A percentile compares a stretch with the other conserved stretches of the same genome.
These are phyloP conservation scores for Podaxis rugospora DNA, from an alignment of 768 basidiomycete species.

Conservation along the genomic window DNA sequence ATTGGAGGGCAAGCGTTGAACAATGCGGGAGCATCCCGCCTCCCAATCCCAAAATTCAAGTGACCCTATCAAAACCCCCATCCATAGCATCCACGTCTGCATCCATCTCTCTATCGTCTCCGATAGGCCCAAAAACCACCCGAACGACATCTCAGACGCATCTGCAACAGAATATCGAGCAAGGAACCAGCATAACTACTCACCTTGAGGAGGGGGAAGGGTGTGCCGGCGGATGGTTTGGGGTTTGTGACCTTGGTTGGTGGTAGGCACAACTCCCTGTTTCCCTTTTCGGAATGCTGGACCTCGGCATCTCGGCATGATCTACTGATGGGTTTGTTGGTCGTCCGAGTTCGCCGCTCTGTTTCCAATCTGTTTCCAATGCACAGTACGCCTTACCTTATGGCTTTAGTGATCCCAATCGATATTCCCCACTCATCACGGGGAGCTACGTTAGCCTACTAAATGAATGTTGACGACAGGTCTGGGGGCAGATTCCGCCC, in stretches of 20 bases:
- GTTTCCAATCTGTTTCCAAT: not conserved
- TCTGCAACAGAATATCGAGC: not conserved
- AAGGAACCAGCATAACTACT: constrained; percentile 13
- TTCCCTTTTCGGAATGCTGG: constrained; percentile 9
- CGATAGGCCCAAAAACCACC: constrained; percentile 4
- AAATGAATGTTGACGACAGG: not conserved
- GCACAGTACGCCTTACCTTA: not conserved
- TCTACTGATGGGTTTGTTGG: not conserved
- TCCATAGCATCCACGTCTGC: constrained; percentile 11
- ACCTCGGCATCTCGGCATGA: constrained; percentile 11
- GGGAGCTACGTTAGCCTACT: not conserved
- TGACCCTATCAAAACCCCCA: constrained; percentile 12
- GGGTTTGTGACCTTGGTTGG: not conserved
- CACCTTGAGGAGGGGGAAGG: constrained; percentile 21
- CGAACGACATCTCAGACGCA: not conserved
- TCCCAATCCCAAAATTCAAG: not conserved
- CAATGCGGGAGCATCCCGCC: not conserved
- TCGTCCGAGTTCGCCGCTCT: not conserved
- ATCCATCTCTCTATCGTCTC: constrained; percentile 18
- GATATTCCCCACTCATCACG: too few species aligned
- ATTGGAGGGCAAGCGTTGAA: not conserved
- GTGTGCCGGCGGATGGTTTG: not conserved
- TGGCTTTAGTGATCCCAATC: not conserved
- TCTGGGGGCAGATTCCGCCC: not conserved
- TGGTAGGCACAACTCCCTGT: not conserved